These are phyloP conservation scores for Penicillium digitatum DNA, from an alignment of 2,329 filamentous ascomycete genomes.

Conservation along the genomic window DNA sequence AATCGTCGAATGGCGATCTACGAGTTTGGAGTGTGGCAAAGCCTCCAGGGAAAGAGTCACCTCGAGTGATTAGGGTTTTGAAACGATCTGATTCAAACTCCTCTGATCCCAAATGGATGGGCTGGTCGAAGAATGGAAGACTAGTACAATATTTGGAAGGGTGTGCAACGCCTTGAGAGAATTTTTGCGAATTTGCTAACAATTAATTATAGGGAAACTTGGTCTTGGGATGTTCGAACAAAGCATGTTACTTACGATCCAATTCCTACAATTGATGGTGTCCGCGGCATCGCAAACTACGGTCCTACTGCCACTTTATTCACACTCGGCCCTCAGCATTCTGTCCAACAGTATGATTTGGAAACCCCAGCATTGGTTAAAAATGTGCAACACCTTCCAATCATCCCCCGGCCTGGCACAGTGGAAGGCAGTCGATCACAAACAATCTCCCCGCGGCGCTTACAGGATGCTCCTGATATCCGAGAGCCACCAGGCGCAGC, in stretches of 20 bases:
- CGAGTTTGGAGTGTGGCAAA: slow-evolving; percentile 97
- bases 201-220: slow-evolving; percentile 63
- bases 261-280: slow-evolving; percentile 77
- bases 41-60: slow-evolving; percentile 64
- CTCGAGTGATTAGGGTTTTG: slow-evolving; percentile 83
- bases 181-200: background rate
- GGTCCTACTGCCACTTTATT: slow-evolving; percentile 89
- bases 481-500: slow-evolving; percentile 67
- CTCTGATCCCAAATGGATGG: slow-evolving; percentile 86
- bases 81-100: slow-evolving; percentile 71
- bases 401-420: slow-evolving; percentile 72
- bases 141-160: slow-evolving; percentile 89
- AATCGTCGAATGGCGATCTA: slow-evolving; percentile 86
- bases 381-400: slow-evolving; percentile 80
- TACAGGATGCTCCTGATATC: slow-evolving; percentile 50
- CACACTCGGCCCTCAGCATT: slow-evolving; percentile 80
- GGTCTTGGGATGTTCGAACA: slow-evolving; percentile 96
- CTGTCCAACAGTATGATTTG: slow-evolving; percentile 91
- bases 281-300: slow-evolving; percentile 80
- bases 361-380: slow-evolving; percentile 80
- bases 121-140: slow-evolving; percentile 96
- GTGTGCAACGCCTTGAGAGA: slow-evolving; percentile 54
- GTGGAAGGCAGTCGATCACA: slow-evolving; percentile 58
- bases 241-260: slow-evolving; percentile 89
- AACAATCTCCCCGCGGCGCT: slow-evolving; percentile 28